Base-by-base conservation (phyloP, 176 grass and related monocot species). In the Metroxylon sagu region DNA sequence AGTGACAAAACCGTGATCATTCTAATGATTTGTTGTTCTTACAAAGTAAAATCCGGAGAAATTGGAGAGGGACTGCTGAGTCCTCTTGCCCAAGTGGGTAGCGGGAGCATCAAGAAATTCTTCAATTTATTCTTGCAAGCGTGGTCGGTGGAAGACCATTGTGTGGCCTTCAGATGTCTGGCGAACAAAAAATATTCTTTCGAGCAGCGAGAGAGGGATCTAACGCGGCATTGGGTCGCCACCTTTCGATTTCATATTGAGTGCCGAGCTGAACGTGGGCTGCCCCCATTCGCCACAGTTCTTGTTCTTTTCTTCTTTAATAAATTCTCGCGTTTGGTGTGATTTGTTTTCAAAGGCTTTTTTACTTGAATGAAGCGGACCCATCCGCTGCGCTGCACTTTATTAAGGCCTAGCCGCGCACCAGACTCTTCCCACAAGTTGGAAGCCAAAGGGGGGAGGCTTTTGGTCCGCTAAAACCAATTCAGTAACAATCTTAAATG, bases 181-280 rank as follows among this genome's bases (percentile, higher is more conserved):
- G 35, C 2, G 12, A 43, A 12, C 35, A 12, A 43, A 43, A 12
- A 43, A 43, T 43, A 43, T 43, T 43, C 2, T 43, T 3, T 1
- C 12, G 35, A 43, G 35, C 2, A 12, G 35, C 18, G 5, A 51
- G 4, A 0, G 30, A 31, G 35, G 43, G 59, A 61, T 23, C 21
- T 23, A 23, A 58, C 4, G 43, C 69, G 74, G 68, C 65, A 59
- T 60, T 3, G 56, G 65, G 19, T 25, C 68, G 74, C 74, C 64
- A 76, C 55, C 65, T 76, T 76, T 65, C 64, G 53, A 69, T 76
- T 69, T 64, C 26, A 76, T 54, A 76, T 6, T 62, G 74, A 55
- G 74, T 48, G 57, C 56, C 69, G 50, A 29, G 1, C 16, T 18
- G 53, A 14, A 5, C 56, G 65, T 77, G 74, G 65, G 26, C 19